Evolutionary conservation across 2,329 filamentous ascomycete species (phyloP).

Genomic region (Elsinoe perseae): DNA sequence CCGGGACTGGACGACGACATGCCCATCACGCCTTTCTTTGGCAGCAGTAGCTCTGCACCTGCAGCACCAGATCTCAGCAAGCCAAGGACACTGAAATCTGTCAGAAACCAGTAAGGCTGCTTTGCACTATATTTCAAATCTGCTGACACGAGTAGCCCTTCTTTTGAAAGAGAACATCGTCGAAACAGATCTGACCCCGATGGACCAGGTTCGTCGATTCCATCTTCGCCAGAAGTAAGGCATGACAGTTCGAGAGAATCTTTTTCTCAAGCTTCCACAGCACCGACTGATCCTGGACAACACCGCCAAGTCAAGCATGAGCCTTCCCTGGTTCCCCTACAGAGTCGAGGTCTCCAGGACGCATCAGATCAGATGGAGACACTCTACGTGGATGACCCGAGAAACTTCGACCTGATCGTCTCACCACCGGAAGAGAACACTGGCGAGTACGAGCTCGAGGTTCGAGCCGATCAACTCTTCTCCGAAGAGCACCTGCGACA

Average conservation of each 20-base stretch:
- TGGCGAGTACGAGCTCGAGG: conserved; percentile 50
- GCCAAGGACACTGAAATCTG: not conserved
- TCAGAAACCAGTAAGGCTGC: not conserved
- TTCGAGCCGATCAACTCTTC: conserved; percentile 58
- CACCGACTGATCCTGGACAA: conserved; percentile 25
- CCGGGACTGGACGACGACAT: conserved; percentile 7
- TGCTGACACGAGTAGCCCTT: not conserved
- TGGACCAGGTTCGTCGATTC: conserved; percentile 2
- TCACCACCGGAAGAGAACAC: conserved; percentile 27
- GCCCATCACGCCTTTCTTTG: not conserved
- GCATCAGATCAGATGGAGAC: conserved; percentile 40
- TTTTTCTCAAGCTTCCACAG: conserved; percentile 31
- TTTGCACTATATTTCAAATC: not conserved
- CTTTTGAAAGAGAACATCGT: conserved; percentile 8
- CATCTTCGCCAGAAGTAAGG: conserved; percentile 24
- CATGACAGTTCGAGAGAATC: conserved; percentile 29
- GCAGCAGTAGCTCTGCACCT: not conserved
- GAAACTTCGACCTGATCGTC: conserved; percentile 47
- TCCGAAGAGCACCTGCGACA: conserved; percentile 56
- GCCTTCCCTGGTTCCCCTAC: conserved; percentile 35
- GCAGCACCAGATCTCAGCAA: not conserved
- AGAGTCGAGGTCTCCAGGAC: conserved; percentile 35
- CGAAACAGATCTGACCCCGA: conserved; percentile 6
- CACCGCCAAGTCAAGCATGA: conserved; percentile 15
- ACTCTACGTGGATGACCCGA: conserved; percentile 47